Evolutionary conservation across 2,329 filamentous ascomycete genomes (phyloP), one percentile per base, ranked within the genome.

Genomic region (Knufia fluminis): DNA sequence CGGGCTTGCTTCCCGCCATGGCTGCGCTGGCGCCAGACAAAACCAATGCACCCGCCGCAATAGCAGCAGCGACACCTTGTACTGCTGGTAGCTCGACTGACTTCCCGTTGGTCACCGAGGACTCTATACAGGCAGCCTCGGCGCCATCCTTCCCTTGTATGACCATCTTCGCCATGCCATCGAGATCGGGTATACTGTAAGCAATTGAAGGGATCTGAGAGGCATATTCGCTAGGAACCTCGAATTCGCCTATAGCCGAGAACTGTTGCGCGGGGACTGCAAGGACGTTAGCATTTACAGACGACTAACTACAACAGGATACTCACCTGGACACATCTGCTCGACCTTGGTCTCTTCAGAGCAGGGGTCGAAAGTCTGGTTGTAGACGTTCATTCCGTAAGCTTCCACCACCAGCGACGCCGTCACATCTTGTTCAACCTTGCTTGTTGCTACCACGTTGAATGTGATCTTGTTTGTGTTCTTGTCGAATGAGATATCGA

Each of bases 111-210:
- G 78, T 80, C 50, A 98, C 82, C 36, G 79, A 72, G 0, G 90
- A 89, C 59, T 85, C 72, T 45, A 97, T 82, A 66, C 92, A 98
- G 19, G 88, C 90, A 7, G 95, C 76, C 36, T 83, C 74, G 28
- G 76, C 61, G 3, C 70, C 72, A 26, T 83, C 78, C 33, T 79
- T 67, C 3, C 79, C 70, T 52, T 76, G 81, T 40, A 98, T 76
- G 62, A 87, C 71, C 55, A 98, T 71, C 39, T 82, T 92, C 28
- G 90, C 92, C 60, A 83, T 70, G 32, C 91, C 91, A 49, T 91
- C 83, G 58, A 98, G 84, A 64, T 98, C 90, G 44, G 92, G 92
- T 26, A 98, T 75, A 53, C 79, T 78, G 70, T 96, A 98, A 10
- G 91, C 91, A 57, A 98, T 94, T 2, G 79, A 71, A 1, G 92